Evolutionary conservation across 2,329 filamentous ascomycete species (phyloP), one percentile per base, ranked within the genome.

Genomic region (Claviceps arundinis): DNA sequence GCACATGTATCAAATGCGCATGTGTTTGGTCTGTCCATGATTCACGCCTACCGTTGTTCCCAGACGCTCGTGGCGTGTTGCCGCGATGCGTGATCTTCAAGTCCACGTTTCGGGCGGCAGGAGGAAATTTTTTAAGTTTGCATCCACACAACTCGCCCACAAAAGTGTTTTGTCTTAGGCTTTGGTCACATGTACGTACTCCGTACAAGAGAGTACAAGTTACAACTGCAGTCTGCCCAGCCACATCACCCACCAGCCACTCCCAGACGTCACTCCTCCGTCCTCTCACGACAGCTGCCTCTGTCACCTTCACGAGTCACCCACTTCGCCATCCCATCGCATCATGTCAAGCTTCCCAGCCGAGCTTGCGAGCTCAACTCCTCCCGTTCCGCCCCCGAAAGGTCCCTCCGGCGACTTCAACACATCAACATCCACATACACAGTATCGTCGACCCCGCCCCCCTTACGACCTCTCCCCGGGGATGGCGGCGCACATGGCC

Each of bases 331-430:
- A 34, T 34, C 9, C 30, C 30, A 34, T 34, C 30, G 30, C 9
- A 49, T 43, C 44, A 67, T 67, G 64, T 55, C 61, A 17, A 64
- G 57, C 61, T 62, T 61, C 49, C 58, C 62, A 2, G 53, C 62
- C 19, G 64, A 64, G 26, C 51, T 57, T 5, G 61, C 61, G 49
- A 58, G 56, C 51, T 60, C 60, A 16, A 66, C 65, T 5, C 84
- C 85, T 26, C 85, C 85, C 0, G 76, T 82, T 8, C 84, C 82
- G 16, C 85, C 85, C 1, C 85, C 85, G 1, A 89, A 89, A 64
- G 81, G 84, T 16, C 76, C 72, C 59, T 84, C 78, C 65, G 82
- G 84, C 64, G 84, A 87, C 57, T 70, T 77, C 14, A 16, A n/a
- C 56, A 34, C 30, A 34, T 34, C 30, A 77, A 77, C 60, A 87